Percentiles rank a stretch among this genome's conserved stretches.
phyloP scores from a whole-genome alignment of 2,329 filamentous ascomycete genomes.

The Paecilomyces dactylethromorphus region DNA sequence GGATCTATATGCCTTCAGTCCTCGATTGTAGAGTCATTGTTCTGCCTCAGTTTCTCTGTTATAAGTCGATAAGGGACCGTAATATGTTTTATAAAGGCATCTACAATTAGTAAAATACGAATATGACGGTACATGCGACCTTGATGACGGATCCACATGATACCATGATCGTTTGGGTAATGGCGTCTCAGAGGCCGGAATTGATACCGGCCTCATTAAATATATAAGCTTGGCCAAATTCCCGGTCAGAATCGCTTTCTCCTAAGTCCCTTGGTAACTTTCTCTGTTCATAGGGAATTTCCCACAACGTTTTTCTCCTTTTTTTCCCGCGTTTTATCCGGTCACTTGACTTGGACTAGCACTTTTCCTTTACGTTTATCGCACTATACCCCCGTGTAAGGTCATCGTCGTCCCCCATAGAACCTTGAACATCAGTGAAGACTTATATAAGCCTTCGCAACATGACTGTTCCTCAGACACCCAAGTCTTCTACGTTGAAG shows the following conservation, averaged over 20 bases:
- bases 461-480: conserved; percentile 29
- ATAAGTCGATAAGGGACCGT: not conserved
- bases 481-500: conserved; percentile 30
- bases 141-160: conserved; percentile 17
- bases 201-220: conserved; percentile 39
- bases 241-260: conserved; percentile 18
- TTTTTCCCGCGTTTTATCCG: conserved; percentile 8
- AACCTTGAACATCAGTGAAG: not conserved
- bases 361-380: conserved; percentile 1
- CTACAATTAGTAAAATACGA: not conserved
- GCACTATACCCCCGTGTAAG: not conserved
- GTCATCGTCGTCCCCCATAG: not conserved
- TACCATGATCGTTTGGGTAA: conserved; percentile 29
- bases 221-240: conserved; percentile 35
- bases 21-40: not conserved
- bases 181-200: conserved; percentile 37
- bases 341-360: conserved; percentile 2
- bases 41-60: not conserved
- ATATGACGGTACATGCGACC: conserved; percentile 5
- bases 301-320: not conserved
- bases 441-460: conserved; percentile 7
- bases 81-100: not conserved
- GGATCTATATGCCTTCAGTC: conserved; percentile 11
- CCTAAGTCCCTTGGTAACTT: conserved; percentile 12
- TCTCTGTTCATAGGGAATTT: conserved; percentile 3